Base-by-base conservation (phyloP, 371 early-diverging fungal species). In the Mucor ambiguus region DNA sequence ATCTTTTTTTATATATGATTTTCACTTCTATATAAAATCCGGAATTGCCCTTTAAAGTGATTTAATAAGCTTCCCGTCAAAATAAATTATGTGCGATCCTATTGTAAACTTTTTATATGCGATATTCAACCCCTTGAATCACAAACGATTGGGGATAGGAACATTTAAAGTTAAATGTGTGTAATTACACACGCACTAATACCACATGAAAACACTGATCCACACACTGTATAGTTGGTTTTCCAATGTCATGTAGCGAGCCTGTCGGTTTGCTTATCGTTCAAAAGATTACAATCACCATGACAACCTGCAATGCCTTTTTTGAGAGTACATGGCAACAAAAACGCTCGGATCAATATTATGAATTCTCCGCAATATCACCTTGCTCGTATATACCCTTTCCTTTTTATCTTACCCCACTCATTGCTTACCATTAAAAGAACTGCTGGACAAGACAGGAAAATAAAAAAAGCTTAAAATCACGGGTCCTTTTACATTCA, bases 51-150 rank as follows among this genome's bases (percentile, higher is more conserved):
- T 62, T 54, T 62, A 35, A 24, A 38, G 62, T 35, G 35, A 54
- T 37, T 37, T 49, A 30, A 52, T 61, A 49, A 32, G 16, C 52
- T 58, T 65, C 48, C 66, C 67, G 61, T 66, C 67, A 66, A 60
- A 52, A 28, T 24, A 28, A 16, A 52, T 52, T 26, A 52, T 52
- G 24, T 20, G 10, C 24, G 54, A 24, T 22, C 9, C 10, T 59
- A 65, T 56, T 66, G 20, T 66, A 66, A 66, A 43, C 55, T 66
- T 44, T 66, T 66, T 66, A 66, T 66, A 66, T 66, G 64, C 5
- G 33, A 30, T 12, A 26, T 52, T 46, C 22, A 7, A 28, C 52
- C 52, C 52, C 52, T 52, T 52, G 16, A 52, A 52, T 52, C 52
- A 52, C 28, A 28, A 52, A 52, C 52, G 52, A 52, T 26, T 28